A percentile compares a stretch with the other conserved stretches of the same genome.
Conservation (phyloP, 208 protist genomes). For the Acanthamoeba castellanii region DNA sequence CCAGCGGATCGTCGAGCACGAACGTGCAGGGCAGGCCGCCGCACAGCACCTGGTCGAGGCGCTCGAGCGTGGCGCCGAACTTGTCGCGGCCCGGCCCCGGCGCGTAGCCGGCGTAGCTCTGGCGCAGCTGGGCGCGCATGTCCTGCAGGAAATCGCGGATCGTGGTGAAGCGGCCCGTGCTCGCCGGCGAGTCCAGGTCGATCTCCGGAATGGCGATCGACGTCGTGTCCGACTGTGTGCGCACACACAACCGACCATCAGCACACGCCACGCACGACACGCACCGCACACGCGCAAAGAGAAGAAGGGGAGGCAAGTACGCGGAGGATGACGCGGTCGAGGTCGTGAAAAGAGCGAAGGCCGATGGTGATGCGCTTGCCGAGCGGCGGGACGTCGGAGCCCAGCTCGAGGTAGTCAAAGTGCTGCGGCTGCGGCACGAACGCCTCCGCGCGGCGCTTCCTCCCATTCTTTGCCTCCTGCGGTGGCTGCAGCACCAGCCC, state of each 20-base stretch:
- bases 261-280: not conserved
- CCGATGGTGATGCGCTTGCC: conserved; percentile 55
- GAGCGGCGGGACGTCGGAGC: not conserved
- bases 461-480: not conserved
- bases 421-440: conserved; percentile 65
- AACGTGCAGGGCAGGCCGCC: conserved; percentile 63
- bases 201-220: conserved; percentile 67
- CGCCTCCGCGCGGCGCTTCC: conserved; percentile 36
- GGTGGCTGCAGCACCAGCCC: not conserved
- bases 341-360: not conserved
- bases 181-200: conserved; percentile 50
- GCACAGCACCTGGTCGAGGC: conserved; percentile 19
- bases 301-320: not conserved
- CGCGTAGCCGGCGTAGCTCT: conserved; percentile 70
- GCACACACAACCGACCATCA: not conserved
- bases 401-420: conserved; percentile 71
- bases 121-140: conserved; percentile 49
- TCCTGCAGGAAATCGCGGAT: conserved; percentile 49
- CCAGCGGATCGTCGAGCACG: conserved; percentile 63
- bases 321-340: conserved; percentile 57
- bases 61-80: conserved; percentile 27
- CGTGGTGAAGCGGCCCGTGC: conserved; percentile 70
- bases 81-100: conserved; percentile 31
- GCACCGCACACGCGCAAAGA: not conserved
- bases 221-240: conserved; percentile 57